Percentiles rank a stretch among this genome's conserved stretches.
Evolutionary conservation across 768 basidiomycete genomes (phyloP).

Genomic region (Auriscalpium microsporum): DNA sequence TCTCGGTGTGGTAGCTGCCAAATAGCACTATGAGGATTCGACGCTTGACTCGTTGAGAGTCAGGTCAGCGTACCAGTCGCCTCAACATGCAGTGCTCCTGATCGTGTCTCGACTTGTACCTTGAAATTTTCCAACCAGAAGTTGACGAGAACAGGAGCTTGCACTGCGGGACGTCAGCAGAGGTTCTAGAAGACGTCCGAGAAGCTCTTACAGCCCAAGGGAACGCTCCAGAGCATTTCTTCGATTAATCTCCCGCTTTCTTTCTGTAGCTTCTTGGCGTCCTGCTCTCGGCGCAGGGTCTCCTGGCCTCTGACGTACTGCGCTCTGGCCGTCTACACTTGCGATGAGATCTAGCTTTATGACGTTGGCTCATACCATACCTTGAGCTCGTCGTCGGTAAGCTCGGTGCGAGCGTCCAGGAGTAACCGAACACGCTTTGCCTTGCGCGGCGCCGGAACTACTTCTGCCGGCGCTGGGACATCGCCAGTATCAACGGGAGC

Average conservation of each 20-base stretch:
- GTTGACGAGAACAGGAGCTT: constrained; percentile 54
- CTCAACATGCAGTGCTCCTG: constrained; percentile 35
- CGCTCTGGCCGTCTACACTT: constrained; percentile 46
- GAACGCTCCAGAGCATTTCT: constrained; percentile 59
- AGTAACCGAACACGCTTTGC: constrained; percentile 45
- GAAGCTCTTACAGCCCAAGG: constrained; percentile 45
- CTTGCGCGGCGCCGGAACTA: constrained; percentile 23
- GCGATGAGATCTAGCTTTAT: neutral
- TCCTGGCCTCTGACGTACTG: constrained; percentile 62
- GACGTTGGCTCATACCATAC: constrained; percentile 24
- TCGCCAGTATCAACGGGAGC: neutral
- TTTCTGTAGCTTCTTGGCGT: constrained; percentile 48
- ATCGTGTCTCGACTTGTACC: constrained; percentile 57
- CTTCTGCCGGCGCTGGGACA: neutral
- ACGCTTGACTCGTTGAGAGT: constrained; percentile 40
- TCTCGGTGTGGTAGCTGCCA: neutral
- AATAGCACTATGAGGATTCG: constrained; percentile 28
- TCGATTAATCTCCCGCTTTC: constrained; percentile 45
- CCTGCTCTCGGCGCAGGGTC: constrained; percentile 39
- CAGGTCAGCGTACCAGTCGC: constrained; percentile 29
- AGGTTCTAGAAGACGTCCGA: neutral
- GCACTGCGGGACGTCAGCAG: constrained; percentile 34
- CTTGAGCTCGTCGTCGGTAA: constrained; percentile 78
- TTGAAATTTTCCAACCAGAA: constrained; percentile 74
- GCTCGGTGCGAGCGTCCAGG: constrained; percentile 66